phyloP scores from a whole-genome alignment of 495 filamentous ascomycete species.

The Aeminium ludgeri region DNA sequence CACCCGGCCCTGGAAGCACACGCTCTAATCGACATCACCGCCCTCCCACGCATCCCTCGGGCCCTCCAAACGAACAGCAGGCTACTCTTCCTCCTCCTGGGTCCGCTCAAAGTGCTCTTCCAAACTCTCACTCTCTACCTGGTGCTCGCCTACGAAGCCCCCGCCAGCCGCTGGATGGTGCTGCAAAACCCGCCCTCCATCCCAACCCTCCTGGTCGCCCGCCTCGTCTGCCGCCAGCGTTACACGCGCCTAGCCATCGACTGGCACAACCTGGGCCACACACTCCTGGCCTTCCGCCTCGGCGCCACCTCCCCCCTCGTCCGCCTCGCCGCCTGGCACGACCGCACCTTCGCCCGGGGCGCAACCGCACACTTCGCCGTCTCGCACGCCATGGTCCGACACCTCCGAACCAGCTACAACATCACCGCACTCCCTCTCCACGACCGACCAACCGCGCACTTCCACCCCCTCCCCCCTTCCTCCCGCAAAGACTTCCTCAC shows the following conservation, averaged over 20 bases:
- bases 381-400: constrained; percentile 66
- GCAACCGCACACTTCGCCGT: constrained; percentile 71
- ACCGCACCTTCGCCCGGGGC: constrained; percentile 46
- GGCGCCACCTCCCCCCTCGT: constrained; percentile 55
- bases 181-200: constrained; percentile 93
- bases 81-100: constrained; percentile 63
- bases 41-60: constrained; percentile 44
- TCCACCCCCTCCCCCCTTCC: constrained; percentile 45
- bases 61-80: constrained; percentile 48
- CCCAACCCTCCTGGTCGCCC: constrained; percentile 64
- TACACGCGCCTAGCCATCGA: constrained; percentile 75
- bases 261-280: constrained; percentile 99
- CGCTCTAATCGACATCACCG: constrained; percentile 47
- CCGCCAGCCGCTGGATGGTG: constrained; percentile 61
- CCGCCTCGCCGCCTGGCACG: constrained; percentile 55
- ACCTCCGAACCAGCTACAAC: constrained; percentile 45
- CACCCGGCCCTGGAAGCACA: constrained; percentile 58
- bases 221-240: constrained; percentile 56
- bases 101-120: constrained; percentile 72
- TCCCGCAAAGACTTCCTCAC: constrained; percentile 42
- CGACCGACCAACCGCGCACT: constrained; percentile 71
- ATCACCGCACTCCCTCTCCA: constrained; percentile 52
- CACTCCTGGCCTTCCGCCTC: constrained; percentile 64
- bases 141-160: constrained; percentile 54
- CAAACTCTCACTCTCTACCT: constrained; percentile 54